Conservation (phyloP, 352 stramenopile genomes). For the Poterioochromonas sp. region DNA sequence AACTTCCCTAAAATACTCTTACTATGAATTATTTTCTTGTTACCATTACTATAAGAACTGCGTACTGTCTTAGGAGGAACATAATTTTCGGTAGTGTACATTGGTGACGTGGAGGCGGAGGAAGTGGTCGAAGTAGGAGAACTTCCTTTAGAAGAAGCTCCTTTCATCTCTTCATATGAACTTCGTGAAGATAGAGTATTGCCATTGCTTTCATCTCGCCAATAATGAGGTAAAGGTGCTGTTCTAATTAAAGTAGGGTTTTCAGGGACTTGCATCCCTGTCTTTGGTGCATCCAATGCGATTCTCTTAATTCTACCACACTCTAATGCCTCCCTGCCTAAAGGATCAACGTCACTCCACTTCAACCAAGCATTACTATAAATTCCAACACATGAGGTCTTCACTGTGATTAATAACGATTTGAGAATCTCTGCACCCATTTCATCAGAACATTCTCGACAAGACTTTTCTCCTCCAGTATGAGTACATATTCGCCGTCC, state of each 20-base stretch:
- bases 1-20: neutral
- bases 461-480: neutral
- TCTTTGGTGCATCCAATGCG: neutral
- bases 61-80: neutral
- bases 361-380: conserved; percentile 4
- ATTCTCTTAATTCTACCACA: neutral
- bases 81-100: too few relatives aligned
- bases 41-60: neutral
- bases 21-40: neutral
- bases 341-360: neutral
- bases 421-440: neutral
- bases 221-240: neutral
- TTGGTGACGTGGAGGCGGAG: too few relatives aligned
- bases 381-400: neutral
- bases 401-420: neutral
- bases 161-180: too few relatives aligned
- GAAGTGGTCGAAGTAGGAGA: too few relatives aligned
- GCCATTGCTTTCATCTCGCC: too few relatives aligned
- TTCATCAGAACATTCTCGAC: neutral
- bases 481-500: neutral
- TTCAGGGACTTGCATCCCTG: neutral
- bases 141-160: too few relatives aligned
- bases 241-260: neutral
- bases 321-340: neutral
- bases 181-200: too few relatives aligned